phyloP scores from a whole-genome alignment of 345 rosid genomes.

The Eucalyptus grandis region DNA sequence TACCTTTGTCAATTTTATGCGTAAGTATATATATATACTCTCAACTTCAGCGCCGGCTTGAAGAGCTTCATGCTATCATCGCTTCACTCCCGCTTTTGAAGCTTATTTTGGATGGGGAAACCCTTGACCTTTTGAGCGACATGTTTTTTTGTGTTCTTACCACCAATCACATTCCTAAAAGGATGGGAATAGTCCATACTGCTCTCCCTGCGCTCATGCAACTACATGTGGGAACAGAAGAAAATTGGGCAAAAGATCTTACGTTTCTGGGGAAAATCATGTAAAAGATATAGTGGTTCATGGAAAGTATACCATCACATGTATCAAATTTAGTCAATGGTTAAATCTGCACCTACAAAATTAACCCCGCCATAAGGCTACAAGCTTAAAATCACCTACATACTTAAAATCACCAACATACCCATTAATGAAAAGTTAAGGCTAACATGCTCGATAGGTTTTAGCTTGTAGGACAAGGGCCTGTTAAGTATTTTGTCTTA shows the following conservation, averaged over 20 bases:
- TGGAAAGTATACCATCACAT: background rate
- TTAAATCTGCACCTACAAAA: background rate
- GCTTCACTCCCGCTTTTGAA: background rate
- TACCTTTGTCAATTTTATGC: background rate
- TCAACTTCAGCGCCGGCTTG: background rate
- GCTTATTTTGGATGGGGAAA: background rate
- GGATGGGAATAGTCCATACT: background rate
- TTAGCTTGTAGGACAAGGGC: background rate
- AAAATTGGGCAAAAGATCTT: background rate
- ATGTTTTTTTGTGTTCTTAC: background rate
- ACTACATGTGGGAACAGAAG: background rate
- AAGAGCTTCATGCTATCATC: background rate
- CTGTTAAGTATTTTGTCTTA: background rate
- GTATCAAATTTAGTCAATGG: background rate
- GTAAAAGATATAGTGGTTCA: background rate
- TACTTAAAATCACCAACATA: background rate
- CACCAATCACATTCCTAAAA: background rate
- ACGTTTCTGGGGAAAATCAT: background rate
- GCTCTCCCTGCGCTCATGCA: background rate
- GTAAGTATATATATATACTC: background rate
- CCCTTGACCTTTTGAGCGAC: background rate
- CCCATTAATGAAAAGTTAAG: background rate
- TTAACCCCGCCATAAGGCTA: background rate
- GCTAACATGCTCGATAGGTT: background rate
- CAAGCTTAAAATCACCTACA: background rate